Conservation (phyloP, 768 basidiomycete species). For the Russula earlei region DNA sequence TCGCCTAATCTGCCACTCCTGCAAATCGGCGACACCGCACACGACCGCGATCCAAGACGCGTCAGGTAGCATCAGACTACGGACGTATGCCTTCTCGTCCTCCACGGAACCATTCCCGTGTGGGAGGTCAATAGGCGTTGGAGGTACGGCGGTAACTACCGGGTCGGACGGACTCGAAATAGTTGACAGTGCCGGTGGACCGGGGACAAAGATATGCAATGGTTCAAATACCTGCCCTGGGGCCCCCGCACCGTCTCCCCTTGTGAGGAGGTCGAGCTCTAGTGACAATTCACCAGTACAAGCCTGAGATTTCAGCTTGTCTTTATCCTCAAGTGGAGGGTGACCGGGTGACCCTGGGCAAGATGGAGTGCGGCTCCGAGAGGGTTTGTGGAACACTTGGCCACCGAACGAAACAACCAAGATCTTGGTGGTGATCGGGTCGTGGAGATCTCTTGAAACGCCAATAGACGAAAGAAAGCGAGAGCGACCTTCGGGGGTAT, state of each 20-base stretch:
- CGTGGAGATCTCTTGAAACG: conserved; percentile 42
- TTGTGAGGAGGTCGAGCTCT: conserved; percentile 7
- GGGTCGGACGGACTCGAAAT: conserved; percentile 19
- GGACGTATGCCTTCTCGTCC: conserved; percentile 23
- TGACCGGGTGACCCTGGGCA: conserved; percentile 2
- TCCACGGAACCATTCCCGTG: conserved; percentile 12
- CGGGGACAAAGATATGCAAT: conserved; percentile 47
- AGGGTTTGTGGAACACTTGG: conserved; percentile 57
- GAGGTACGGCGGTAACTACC: conserved; percentile 22
- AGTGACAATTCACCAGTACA: conserved; percentile 5
- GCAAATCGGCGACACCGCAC: conserved; percentile 58
- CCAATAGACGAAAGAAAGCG: conserved; percentile 49
- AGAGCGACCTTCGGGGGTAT: conserved; percentile 44
- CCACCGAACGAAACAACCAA: conserved; percentile 77
- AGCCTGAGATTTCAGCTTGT: background rate
- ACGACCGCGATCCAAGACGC: conserved; percentile 71
- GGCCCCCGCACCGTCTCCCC: background rate
- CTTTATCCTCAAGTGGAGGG: background rate
- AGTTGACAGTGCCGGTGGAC: conserved; percentile 17
- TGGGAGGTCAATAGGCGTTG: conserved; percentile 20
- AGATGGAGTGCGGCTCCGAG: conserved; percentile 27
- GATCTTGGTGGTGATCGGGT: conserved; percentile 43
- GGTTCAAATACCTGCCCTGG: conserved; percentile 29
- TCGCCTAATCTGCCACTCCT: conserved; percentile 34
- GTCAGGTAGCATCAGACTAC: conserved; percentile 46